Percentiles rank a stretch among this genome's conserved stretches.
These are phyloP conservation scores for Lotmaria passim DNA, from an alignment of 208 protist genomes.

Conservation along the genomic window DNA sequence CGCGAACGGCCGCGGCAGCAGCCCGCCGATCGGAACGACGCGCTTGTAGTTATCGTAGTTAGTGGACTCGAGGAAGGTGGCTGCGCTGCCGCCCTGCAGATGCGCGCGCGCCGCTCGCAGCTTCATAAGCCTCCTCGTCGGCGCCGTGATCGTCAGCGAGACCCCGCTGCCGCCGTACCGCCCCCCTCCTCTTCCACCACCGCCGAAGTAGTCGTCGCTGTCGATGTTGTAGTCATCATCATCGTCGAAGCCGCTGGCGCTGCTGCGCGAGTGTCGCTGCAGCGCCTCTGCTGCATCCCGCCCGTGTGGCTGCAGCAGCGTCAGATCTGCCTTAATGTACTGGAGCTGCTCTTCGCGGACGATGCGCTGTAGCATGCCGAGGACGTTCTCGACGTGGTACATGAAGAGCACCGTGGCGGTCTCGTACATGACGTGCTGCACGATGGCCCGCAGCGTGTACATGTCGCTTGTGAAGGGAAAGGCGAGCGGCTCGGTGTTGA, in stretches of 20 bases:
- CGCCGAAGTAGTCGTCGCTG: background rate
- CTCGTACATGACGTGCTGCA: slow-evolving; percentile 85
- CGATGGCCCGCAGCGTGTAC: slow-evolving; percentile 68
- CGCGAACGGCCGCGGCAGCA: slow-evolving; percentile 66
- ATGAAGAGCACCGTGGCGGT: slow-evolving; percentile 84
- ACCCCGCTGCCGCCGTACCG: background rate
- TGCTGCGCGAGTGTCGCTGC: background rate
- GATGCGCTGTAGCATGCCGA: slow-evolving; percentile 69
- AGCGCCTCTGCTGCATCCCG: background rate
- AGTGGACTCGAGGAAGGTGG: slow-evolving; percentile 59
- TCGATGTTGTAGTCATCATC: background rate
- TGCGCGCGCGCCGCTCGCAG: slow-evolving; percentile 10
- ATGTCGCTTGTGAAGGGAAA: slow-evolving; percentile 76
- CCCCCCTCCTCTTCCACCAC: background rate
- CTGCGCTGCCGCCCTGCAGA: slow-evolving; percentile 14
- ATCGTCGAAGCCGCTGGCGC: background rate
- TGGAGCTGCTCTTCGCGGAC: slow-evolving; percentile 78
- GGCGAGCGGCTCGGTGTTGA: slow-evolving; percentile 42
- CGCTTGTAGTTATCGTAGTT: slow-evolving; percentile 79
- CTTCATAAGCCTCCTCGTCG: slow-evolving; percentile 23
- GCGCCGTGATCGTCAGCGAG: background rate
- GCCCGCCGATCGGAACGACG: slow-evolving; percentile 64
- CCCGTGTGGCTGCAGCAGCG: slow-evolving; percentile 1
- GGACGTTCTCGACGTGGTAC: slow-evolving; percentile 73
- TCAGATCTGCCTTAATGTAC: slow-evolving; percentile 63